Conservation (phyloP, 306 rosid species). For the Bauhinia variegata region DNA sequence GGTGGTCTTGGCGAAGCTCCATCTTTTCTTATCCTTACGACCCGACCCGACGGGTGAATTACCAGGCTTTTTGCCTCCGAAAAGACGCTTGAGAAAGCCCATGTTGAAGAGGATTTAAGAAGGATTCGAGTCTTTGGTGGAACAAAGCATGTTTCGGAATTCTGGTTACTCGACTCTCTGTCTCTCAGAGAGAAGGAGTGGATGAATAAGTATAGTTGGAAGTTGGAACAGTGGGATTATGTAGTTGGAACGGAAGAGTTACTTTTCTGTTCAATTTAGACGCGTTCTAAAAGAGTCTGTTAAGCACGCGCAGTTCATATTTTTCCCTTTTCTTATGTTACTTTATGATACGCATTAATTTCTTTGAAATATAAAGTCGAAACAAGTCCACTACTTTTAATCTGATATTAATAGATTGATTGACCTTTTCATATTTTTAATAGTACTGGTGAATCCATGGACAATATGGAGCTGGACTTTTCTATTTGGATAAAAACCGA, state of each 20-base stretch:
- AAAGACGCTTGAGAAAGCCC: constrained; percentile 93
- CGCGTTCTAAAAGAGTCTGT: constrained; percentile 10
- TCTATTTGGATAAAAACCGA: no score
- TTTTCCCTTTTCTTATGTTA: no score
- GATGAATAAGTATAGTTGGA: constrained; percentile 12
- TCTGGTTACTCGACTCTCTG: no score
- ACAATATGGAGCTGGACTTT: no score
- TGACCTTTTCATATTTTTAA: no score
- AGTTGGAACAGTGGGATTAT: constrained; percentile 29
- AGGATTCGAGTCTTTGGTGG: neutral
- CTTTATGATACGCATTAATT: no score
- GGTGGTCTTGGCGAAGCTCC: constrained; percentile 43
- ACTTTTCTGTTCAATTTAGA: neutral
- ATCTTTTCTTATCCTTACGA: constrained; percentile 41
- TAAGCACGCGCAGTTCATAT: constrained; percentile 25
- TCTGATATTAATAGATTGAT: no score
- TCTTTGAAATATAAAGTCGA: no score
- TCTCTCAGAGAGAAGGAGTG: neutral
- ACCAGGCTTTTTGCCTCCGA: constrained; percentile 54
- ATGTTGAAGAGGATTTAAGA: constrained; percentile 22
- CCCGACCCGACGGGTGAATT: constrained; percentile 23
- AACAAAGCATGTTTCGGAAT: constrained; percentile 11
- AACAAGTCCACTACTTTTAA: no score
- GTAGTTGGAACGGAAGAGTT: constrained; percentile 19
- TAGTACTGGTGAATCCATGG: no score